Evolutionary conservation across 176 grass and related monocot species (phyloP).

Genomic region (Stipa capillata): DNA sequence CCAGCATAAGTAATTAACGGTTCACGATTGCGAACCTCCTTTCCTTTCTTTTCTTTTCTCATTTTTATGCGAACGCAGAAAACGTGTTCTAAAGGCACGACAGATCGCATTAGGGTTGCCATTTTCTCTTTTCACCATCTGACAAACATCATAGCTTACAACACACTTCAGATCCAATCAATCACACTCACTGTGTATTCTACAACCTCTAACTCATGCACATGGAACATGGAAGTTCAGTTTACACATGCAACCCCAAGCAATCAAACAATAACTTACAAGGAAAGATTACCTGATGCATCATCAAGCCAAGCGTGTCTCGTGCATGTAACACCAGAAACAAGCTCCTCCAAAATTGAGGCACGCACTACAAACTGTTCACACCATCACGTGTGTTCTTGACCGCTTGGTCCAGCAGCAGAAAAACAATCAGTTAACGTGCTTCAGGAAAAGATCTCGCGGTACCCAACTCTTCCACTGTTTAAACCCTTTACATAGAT

Average conservation of each 20-base stretch:
- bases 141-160: constrained; percentile 4
- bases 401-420: background rate
- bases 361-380: no score
- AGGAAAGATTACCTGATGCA: background rate
- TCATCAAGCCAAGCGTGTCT: background rate
- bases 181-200: background rate
- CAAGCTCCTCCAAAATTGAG: background rate
- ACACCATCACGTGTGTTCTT: background rate
- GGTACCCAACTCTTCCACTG: background rate
- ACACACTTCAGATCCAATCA: constrained; percentile 10
- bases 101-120: constrained; percentile 11
- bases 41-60: no score
- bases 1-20: no score
- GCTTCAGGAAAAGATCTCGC: background rate
- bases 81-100: background rate
- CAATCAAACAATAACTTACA: constrained; percentile 16
- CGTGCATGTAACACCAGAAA: background rate
- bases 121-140: background rate
- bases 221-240: background rate
- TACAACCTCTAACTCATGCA: background rate
- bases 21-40: no score
- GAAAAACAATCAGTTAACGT: background rate
- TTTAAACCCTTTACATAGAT: background rate
- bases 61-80: no score
- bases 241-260: background rate